A percentile compares a stretch with the other conserved stretches of the same genome.
These are phyloP conservation scores for Eucalyptus regnans DNA, from an alignment of 345 rosid genomes.

Conservation along the genomic window DNA sequence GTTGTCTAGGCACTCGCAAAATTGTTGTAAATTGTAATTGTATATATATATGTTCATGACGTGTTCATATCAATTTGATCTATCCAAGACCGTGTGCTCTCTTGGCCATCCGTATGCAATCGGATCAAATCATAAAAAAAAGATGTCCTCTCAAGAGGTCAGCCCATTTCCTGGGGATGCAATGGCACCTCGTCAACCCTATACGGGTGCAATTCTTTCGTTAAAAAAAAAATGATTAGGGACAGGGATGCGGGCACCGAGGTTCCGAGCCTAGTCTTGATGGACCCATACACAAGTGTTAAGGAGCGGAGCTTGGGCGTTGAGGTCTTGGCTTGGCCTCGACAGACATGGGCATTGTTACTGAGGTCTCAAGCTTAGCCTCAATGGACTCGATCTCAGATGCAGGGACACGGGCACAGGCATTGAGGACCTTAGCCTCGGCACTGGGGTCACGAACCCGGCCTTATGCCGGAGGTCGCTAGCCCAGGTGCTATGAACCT, in stretches of 20 bases:
- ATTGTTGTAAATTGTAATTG: not conserved
- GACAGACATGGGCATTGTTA: fast-evolving
- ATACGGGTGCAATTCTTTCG: too few relatives aligned
- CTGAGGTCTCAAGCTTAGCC: fast-evolving
- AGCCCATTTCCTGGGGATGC: not conserved
- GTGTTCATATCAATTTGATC: not conserved
- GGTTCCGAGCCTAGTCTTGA: too few relatives aligned
- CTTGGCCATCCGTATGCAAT: not conserved
- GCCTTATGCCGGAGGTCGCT: too few relatives aligned
- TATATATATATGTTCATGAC: not conserved
- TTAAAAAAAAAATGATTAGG: too few relatives aligned
- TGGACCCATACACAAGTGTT: too few relatives aligned
- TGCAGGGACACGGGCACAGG: too few relatives aligned
- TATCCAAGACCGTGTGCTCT: not conserved
- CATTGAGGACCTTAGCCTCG: fast-evolving
- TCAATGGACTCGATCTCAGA: too few relatives aligned
- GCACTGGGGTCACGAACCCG: too few relatives aligned
- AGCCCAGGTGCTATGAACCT: fast-evolving
- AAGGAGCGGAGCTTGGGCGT: too few relatives aligned
- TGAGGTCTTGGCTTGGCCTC: too few relatives aligned
- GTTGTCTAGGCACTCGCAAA: not conserved
- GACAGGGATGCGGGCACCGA: too few relatives aligned
- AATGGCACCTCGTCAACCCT: not conserved
- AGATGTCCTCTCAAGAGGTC: not conserved
- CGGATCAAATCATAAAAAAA: not conserved